These are phyloP conservation scores for Neurospora discreta DNA, from an alignment of 495 filamentous ascomycete species.

Conservation along the genomic window DNA sequence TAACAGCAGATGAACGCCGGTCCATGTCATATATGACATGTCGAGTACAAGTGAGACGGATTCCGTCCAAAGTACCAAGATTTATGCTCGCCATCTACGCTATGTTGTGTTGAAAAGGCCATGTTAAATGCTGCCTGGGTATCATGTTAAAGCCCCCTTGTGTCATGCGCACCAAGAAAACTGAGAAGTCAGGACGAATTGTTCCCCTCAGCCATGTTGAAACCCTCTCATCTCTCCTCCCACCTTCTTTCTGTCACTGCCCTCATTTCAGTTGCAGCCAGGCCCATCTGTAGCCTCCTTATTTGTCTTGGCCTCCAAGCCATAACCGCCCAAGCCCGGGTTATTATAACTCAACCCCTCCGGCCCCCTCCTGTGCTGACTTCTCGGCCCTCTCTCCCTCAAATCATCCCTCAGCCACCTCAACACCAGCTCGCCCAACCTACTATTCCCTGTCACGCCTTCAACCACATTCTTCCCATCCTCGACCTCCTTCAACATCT, in stretches of 20 bases:
- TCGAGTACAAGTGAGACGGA: background rate
- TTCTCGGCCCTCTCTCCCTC: conserved; percentile 65
- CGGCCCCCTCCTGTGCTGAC: conserved; percentile 38
- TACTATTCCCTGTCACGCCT: conserved; percentile 52
- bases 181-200: background rate
- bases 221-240: background rate
- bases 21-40: too few species aligned
- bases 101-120: conserved; percentile 6
- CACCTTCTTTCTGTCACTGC: background rate
- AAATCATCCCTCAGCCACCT: conserved; percentile 81
- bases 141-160: conserved; percentile 13
- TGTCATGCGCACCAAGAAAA: background rate
- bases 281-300: conserved; percentile 1
- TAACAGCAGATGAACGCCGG: background rate
- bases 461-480: conserved; percentile 31
- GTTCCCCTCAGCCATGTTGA: background rate
- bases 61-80: background rate
- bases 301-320: conserved; percentile 47
- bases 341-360: conserved; percentile 64
- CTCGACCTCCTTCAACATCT: conserved; percentile 23
- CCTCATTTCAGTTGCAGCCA: background rate
- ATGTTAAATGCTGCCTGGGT: conserved; percentile 19
- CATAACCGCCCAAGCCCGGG: conserved; percentile 72
- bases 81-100: background rate
- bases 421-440: conserved; percentile 74